Percentiles rank a stretch among this genome's conserved stretches.
These are phyloP conservation scores for Spathaspora hagerdaliae DNA, from an alignment of 805 yeast species.

Conservation along the genomic window DNA sequence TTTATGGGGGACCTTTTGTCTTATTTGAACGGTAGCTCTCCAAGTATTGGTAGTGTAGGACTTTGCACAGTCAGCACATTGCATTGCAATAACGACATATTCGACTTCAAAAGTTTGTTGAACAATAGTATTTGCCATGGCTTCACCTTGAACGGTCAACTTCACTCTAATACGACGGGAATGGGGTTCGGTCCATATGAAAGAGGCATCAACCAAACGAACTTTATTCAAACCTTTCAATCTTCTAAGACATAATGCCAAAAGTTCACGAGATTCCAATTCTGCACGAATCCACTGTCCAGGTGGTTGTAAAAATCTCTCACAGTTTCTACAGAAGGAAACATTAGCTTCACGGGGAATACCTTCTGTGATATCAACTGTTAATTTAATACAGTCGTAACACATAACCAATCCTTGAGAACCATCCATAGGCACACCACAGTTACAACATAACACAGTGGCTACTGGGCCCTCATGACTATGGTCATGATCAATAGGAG, in stretches of 20 bases:
- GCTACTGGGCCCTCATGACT: slow-evolving; percentile 35
- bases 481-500: slow-evolving; percentile 37
- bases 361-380: slow-evolving; percentile 91
- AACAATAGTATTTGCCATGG: slow-evolving; percentile 82
- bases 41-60: slow-evolving; percentile 95
- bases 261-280: slow-evolving; percentile 85
- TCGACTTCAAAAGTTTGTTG: slow-evolving; percentile 96
- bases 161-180: slow-evolving; percentile 90
- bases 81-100: slow-evolving; percentile 89
- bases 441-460: slow-evolving; percentile 94
- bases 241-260: slow-evolving; percentile 86
- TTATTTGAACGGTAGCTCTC: slow-evolving; percentile 96
- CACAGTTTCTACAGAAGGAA: slow-evolving; percentile 96
- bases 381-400: slow-evolving; percentile 91
- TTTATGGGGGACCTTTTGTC: slow-evolving; percentile 96
- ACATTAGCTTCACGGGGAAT: slow-evolving; percentile 88
- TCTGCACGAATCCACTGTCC: slow-evolving; percentile 88
- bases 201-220: slow-evolving; percentile 86
- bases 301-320: slow-evolving; percentile 92
- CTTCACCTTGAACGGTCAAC: slow-evolving; percentile 95
- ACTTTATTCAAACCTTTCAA: slow-evolving; percentile 84
- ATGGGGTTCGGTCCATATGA: slow-evolving; percentile 99
- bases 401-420: slow-evolving; percentile 92
- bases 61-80: slow-evolving; percentile 98
- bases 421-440: slow-evolving; percentile 98